These are phyloP conservation scores for Naegleria fowleri DNA, from an alignment of 208 protist genomes.

Conservation along the genomic window DNA sequence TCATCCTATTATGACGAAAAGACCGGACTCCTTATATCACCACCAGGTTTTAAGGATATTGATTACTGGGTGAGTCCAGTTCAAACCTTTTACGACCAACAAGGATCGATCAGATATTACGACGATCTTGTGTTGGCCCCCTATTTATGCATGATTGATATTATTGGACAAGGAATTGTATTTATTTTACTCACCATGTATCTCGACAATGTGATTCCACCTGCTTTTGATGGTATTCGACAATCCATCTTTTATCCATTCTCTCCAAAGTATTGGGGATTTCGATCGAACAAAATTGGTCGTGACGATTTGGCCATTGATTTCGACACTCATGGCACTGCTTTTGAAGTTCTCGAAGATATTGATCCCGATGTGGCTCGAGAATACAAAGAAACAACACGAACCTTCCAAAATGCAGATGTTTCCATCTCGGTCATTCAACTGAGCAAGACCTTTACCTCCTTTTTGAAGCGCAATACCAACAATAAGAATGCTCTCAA, in stretches of 20 bases:
- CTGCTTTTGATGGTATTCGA: neutral
- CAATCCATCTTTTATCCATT: neutral
- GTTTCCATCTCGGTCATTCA: neutral
- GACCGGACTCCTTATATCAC: neutral
- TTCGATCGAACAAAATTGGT: neutral
- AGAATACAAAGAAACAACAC: neutral
- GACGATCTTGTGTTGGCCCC: neutral
- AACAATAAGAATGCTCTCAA: slow-evolving; percentile 8
- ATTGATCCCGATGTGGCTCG: neutral
- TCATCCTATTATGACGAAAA: neutral
- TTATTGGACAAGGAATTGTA: neutral
- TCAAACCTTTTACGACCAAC: neutral
- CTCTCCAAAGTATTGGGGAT: neutral
- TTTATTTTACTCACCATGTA: neutral
- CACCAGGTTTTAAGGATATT: neutral
- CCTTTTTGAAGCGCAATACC: neutral
- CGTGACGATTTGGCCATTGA: neutral
- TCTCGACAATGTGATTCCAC: neutral
- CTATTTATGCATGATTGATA: neutral
- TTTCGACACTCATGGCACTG: neutral
- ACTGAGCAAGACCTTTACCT: neutral
- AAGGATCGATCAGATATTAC: neutral
- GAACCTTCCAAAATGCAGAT: neutral
- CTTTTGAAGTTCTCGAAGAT: neutral
- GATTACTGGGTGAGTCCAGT: neutral